Conservation (phyloP, 2,329 filamentous ascomycete genomes). For the Cytospora chrysosperma region DNA sequence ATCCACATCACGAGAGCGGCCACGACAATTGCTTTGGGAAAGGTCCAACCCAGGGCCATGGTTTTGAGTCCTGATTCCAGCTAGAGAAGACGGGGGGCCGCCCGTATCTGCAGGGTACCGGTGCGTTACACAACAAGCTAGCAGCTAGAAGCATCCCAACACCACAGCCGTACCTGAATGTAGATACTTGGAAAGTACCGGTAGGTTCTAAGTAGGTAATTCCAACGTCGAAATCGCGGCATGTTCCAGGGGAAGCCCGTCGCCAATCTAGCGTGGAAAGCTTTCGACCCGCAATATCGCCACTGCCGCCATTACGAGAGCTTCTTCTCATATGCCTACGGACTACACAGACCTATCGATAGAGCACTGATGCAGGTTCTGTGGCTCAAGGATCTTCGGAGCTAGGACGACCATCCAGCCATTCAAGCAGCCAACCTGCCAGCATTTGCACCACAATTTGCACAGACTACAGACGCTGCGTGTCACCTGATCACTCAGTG, state of each 20-base stretch:
- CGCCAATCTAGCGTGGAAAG: background rate
- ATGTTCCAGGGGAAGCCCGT: background rate
- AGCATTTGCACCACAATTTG: too few relatives aligned
- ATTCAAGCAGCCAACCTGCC: too few relatives aligned
- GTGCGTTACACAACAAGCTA: too few relatives aligned
- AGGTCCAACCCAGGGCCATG: background rate
- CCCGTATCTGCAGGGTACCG: background rate
- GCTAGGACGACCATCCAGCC: constrained; percentile 7
- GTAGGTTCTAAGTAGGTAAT: too few relatives aligned
- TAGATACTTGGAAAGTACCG: too few relatives aligned
- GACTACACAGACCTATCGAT: too few relatives aligned
- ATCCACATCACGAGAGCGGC: background rate
- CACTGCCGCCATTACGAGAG: background rate
- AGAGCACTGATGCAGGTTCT: too few relatives aligned
- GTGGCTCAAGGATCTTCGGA: background rate
- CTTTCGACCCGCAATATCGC: background rate
- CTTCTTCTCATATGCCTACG: background rate
- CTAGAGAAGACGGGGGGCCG: background rate
- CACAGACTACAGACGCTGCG: constrained; percentile 14
- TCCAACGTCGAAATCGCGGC: background rate
- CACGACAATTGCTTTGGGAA: background rate
- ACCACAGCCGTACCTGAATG: too few relatives aligned
- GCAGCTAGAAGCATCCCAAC: background rate
- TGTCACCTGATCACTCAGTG: constrained; percentile 10
- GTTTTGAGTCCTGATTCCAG: background rate